phyloP scores from a whole-genome alignment of 1,139 yeast species.

The Candida albicans region DNA sequence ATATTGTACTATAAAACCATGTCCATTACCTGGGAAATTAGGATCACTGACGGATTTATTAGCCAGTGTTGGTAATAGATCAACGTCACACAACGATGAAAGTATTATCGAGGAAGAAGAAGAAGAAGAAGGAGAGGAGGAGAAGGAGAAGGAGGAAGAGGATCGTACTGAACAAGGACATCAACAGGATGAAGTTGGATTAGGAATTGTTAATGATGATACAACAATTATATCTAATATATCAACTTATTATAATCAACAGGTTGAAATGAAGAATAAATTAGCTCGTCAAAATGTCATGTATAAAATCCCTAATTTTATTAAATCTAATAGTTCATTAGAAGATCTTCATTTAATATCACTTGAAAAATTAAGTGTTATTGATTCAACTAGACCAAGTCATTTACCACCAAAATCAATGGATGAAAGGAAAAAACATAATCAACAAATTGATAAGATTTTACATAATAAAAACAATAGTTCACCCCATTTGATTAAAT shows the following conservation, averaged over 20 bases:
- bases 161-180: no score
- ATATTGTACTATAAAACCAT: slow-evolving; percentile 26
- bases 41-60: slow-evolving; percentile 14
- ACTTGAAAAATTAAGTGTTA: slow-evolving; percentile 38
- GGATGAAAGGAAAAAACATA: slow-evolving; percentile 39
- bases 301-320: slow-evolving; percentile 40
- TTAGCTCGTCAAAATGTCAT: slow-evolving; percentile 35
- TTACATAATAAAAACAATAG: slow-evolving; percentile 21
- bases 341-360: slow-evolving; percentile 44
- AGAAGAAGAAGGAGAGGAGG: slow-evolving; percentile 19
- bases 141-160: slow-evolving; percentile 19
- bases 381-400: slow-evolving; percentile 49
- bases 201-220: slow-evolving; percentile 24
- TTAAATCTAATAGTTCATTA: slow-evolving; percentile 42
- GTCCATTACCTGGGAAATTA: slow-evolving; percentile 39
- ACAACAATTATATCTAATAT: slow-evolving; percentile 37
- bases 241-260: slow-evolving; percentile 37
- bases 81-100: slow-evolving; percentile 14
- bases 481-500: slow-evolving; percentile 19
- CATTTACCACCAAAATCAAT: slow-evolving; percentile 44
- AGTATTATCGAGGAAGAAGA: slow-evolving; percentile 18
- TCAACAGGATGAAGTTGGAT: slow-evolving; percentile 2
- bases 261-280: slow-evolving; percentile 37
- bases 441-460: slow-evolving; percentile 38
- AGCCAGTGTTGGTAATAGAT: not conserved